Percentiles rank a stretch among this genome's conserved stretches.
phyloP scores from a whole-genome alignment of 2,329 filamentous ascomycete genomes.

The Knufia petricola region DNA sequence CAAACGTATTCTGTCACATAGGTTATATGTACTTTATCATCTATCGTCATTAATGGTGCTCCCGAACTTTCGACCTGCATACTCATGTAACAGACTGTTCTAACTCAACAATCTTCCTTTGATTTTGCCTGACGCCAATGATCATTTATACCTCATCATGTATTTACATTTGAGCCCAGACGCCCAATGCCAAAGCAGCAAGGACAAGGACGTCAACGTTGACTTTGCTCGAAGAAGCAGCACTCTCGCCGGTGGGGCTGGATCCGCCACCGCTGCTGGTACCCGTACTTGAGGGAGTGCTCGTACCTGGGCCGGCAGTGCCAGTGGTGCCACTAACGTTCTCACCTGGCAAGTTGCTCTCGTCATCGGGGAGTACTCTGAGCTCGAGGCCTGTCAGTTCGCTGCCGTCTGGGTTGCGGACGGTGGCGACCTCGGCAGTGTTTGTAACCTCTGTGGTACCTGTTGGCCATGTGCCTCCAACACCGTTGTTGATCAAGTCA shows the following conservation, averaged over 20 bases:
- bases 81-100: not conserved
- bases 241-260: conserved; percentile 12
- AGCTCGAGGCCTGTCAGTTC: conserved; percentile 56
- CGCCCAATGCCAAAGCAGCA: conserved; percentile 3
- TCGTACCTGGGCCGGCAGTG: conserved; percentile 16
- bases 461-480: conserved; percentile 48
- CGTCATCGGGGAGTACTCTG: conserved; percentile 40
- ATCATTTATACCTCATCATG: not conserved
- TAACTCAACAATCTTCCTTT: not conserved
- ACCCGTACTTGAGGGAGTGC: conserved; percentile 7
- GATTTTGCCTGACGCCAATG: not conserved
- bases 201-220: conserved; percentile 3
- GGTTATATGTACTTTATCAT: too few species aligned
- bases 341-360: conserved; percentile 48
- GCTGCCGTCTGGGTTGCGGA: conserved; percentile 48
- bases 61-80: conserved; percentile 9
- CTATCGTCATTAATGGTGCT: too few species aligned
- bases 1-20: too few species aligned
- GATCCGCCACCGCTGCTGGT: conserved; percentile 12
- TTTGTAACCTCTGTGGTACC: conserved; percentile 54
- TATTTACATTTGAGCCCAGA: conserved; percentile 4
- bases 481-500: conserved; percentile 66
- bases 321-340: conserved; percentile 27
- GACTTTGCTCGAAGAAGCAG: conserved; percentile 10
- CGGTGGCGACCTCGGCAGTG: conserved; percentile 46